Evolutionary conservation across 1,139 yeast genomes (phyloP).

Genomic region (Saccharomycopsis phalli): DNA sequence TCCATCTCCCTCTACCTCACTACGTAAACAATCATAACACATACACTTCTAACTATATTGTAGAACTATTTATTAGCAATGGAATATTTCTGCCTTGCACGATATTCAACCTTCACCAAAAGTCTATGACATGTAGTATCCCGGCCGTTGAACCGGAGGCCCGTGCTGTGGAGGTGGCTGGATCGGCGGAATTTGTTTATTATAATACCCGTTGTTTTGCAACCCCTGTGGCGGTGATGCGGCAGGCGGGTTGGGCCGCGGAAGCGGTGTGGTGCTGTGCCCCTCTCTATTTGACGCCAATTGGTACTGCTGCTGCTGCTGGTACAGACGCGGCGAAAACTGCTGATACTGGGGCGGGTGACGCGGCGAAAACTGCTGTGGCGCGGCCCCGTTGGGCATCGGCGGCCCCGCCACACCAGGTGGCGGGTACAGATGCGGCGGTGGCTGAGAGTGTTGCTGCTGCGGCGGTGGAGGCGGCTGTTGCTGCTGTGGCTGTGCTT

Average conservation of each 20-base stretch:
- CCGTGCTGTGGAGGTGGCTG: background rate
- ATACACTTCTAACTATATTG: background rate
- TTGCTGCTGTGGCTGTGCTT: background rate
- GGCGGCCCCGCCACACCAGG: background rate
- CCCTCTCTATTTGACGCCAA: conserved; percentile 10
- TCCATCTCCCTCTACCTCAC: no score
- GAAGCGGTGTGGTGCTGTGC: conserved; percentile 10
- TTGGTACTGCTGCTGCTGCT: conserved; percentile 7
- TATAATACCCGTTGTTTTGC: conserved; percentile 1
- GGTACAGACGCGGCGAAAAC: conserved; percentile 1
- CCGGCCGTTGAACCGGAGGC: conserved; percentile 1
- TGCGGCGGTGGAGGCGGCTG: conserved; percentile 5
- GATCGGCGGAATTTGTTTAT: conserved; percentile 1
- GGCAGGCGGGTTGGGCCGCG: conserved; percentile 6
- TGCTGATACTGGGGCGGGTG: conserved; percentile 7
- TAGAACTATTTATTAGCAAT: background rate
- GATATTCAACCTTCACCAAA: no score
- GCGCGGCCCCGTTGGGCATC: background rate
- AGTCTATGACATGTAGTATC: no score
- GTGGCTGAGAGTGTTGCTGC: conserved; percentile 13
- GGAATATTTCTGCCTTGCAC: no score
- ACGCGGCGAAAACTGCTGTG: conserved; percentile 12
- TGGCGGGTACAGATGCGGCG: conserved; percentile 2
- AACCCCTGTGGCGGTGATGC: conserved; percentile 6
- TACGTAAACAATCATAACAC: no score